Evolutionary conservation across 108 stramenopile species (phyloP), one percentile per base, ranked within the genome.

Genomic region (Craspedostauros australis): DNA sequence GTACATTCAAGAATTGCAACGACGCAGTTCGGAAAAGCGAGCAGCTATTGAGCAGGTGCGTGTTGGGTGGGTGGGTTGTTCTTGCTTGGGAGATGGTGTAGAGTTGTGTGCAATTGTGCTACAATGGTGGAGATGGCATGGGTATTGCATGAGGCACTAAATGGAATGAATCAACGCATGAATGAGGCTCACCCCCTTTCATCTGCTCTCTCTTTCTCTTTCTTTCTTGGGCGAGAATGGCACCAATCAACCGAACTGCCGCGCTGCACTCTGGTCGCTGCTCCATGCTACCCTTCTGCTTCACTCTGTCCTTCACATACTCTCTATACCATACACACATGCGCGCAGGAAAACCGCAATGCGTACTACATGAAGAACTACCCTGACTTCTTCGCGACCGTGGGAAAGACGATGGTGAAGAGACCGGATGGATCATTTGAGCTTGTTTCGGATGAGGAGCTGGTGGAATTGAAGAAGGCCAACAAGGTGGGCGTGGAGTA

Each of bases 281-380:
- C n/a, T n/a, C n/a, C n/a, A n/a, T n/a, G n/a, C n/a, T n/a, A n/a
- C n/a, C n/a, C n/a, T n/a, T n/a, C n/a, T n/a, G n/a, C n/a, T n/a
- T n/a, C n/a, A 27, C n/a, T 54, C 46, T 46, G 43, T 11, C 34
- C 12, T 36, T 36, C 34, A 11, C 34, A 36, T 11, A 36, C 12
- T 9, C 34, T 36, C 53, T 20, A 49, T 29, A 28, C 11, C 25
- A 7, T 29, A 24, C 22, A 18, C 42, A 2, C 2, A 31, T 26
- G 18, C 18, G 9, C 32, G 31, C 42, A 82, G 75, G 81, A 83
- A 51, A 69, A 76, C 12, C 50, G 66, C 26, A 66, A 77, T 55
- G 82, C 85, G 5, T 91, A 80, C 42, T 80, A 91, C 68, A 85
- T 84, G 74, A 91, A 86, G 54, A 91, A 91, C 57, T 91, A 86